Percentiles rank a stretch among this genome's conserved stretches.
Evolutionary conservation across 108 stramenopile genomes (phyloP).

Genomic region (Pseudonitzschia delicatissima): DNA sequence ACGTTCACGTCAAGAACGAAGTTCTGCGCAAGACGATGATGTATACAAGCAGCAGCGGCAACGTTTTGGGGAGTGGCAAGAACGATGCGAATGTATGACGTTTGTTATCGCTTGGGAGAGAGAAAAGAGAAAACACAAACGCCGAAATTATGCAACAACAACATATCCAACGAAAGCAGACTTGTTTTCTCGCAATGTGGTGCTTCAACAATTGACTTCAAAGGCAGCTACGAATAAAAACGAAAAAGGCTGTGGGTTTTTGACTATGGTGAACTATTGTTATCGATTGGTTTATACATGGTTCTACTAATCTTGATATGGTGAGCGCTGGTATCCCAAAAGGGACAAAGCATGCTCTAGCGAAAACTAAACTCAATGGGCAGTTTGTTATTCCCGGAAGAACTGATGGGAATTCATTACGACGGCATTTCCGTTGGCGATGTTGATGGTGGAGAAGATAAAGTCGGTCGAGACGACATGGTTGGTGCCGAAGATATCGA

Average conservation of each 20-base stretch:
- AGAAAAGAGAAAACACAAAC: background rate
- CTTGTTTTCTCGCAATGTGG: background rate
- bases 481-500: background rate
- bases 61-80: background rate
- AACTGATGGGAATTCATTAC: background rate
- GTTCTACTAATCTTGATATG: background rate
- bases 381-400: background rate
- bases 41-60: background rate
- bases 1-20: slow-evolving; percentile 60
- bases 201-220: background rate
- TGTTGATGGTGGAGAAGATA: background rate
- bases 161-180: too few species aligned
- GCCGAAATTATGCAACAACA: background rate
- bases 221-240: too few species aligned
- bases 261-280: background rate
- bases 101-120: background rate
- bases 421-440: background rate
- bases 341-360: background rate
- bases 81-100: background rate
- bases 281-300: background rate
- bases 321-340: background rate
- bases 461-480: background rate
- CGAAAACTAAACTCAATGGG: background rate
- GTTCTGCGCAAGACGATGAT: slow-evolving; percentile 19
- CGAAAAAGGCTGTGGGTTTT: background rate